Base-by-base conservation (phyloP, 768 basidiomycete species). In the Mycena crocata region DNA sequence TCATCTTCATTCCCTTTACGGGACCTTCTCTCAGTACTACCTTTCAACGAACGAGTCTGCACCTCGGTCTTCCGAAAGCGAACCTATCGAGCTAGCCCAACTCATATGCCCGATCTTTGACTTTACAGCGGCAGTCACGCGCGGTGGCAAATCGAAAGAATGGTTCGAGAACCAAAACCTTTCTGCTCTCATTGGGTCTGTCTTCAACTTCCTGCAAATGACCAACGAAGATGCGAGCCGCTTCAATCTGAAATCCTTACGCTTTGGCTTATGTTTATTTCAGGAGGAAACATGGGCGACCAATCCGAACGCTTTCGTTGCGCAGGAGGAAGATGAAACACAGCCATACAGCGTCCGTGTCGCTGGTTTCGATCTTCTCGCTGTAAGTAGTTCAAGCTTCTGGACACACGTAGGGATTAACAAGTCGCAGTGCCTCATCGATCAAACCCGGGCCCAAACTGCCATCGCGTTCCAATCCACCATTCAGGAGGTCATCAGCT, bases 271-370 rank as follows among this genome's bases (percentile, higher is more conserved):
- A 31, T 42, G 52, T 40, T 24, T 44, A 14, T 19, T 49, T 15
- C 67, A 98, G 95, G 95, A 96, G 74, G 94, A 96, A 32, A 91
- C 89, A 19, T 99, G 97, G 97, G 87, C 89, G 3, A 87, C 85
- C 57, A 93, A 98, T 71, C 90, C 94, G 5, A 98, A 99, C 71
- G 89, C 92, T 4, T 99, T 99, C 73, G 90, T 99, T 32, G 91
- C 92, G 28, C 95, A 99, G 74, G 96, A 98, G 73, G 95, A 98
- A 58, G 97, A 98, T 66, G 95, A 97, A 67, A 90, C 90, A 1
- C 89, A 93, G 57, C 75, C 84, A 2, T 96, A 95, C 74, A 93
- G 93, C 59, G 85, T 95, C 35, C 86, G 98, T 37, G 87, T 94
- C 2, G 92, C 94, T 5, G 91, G 91, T 4, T 91, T 95, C 71